Evolutionary conservation across 2,329 filamentous ascomycete species (phyloP), one percentile per base, ranked within the genome.

Genomic region (Cladosporium sp.): DNA sequence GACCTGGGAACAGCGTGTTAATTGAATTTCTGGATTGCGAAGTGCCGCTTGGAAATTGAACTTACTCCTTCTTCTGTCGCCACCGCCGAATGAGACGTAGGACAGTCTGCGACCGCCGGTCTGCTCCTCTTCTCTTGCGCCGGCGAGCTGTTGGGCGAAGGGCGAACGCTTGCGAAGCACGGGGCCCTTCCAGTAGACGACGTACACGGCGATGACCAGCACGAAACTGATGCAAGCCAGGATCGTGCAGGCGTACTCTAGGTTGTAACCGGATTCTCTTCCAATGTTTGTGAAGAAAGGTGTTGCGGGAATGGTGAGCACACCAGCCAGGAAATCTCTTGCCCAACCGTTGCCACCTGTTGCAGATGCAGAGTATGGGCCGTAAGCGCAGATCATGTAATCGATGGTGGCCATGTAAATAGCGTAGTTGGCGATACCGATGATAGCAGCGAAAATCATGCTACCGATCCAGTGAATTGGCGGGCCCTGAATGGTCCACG

Each of bases 291-390:
- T 63, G 68, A 81, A 84, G 63, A 83, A 82, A 0, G 88, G 88
- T 0, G 83, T 84, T 0, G 88, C 85, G 1, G 86, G 87, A 30
- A 90, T 79, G 1, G 87, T 89, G 1, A 89, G 80, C 3, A 90
- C 80, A 74, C 88, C 88, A 1, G 88, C 88, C 0, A 91, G 76
- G 74, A 91, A 88, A 67, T 92, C 88, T 65, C 88, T 81, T 2
- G 88, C 80, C 76, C 88, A 90, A 1, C 88, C 88, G 64, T 91
- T 91, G 34, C 88, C 88, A 49, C 88, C 88, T 0, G 88, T 90
- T 0, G 88, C 88, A 0, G 87, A 89, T 1, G 88, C 88, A 2
- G 87, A 84, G 70, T 89, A 90, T 0, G 84, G 84, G 0, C 88
- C 88, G 66, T 90, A 88, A 0, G 87, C 85, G 59, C 85, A 86